phyloP scores from a whole-genome alignment of 139 green algal genomes.

The Auxenochlorella protothecoides region DNA sequence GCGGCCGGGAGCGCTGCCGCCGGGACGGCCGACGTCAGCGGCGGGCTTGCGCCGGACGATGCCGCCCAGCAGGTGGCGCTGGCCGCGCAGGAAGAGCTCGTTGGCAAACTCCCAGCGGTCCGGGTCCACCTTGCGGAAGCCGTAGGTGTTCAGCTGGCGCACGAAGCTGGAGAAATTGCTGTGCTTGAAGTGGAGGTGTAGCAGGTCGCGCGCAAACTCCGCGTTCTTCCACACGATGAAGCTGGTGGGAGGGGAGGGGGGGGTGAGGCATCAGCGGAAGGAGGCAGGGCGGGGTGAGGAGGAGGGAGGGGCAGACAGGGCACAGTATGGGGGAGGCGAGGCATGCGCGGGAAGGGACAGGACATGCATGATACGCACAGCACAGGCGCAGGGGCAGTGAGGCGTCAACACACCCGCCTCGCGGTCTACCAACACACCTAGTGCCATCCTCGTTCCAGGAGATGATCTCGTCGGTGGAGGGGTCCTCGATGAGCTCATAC shows the following conservation, averaged over 20 bases:
- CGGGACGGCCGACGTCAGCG: not conserved
- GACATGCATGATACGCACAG: not conserved
- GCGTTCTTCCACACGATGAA: conserved; percentile 87
- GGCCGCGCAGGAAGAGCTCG: conserved; percentile 71
- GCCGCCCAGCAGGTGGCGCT: conserved; percentile 57
- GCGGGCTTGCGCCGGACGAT: conserved; percentile 74
- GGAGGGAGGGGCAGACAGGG: not conserved
- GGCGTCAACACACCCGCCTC: no score
- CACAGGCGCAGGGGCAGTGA: no score
- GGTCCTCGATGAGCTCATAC: conserved; percentile 90
- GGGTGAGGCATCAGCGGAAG: not conserved
- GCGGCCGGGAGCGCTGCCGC: not conserved
- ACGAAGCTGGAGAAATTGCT: conserved; percentile 97
- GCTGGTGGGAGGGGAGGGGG: conserved; percentile 24
- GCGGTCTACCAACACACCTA: conserved; percentile 42
- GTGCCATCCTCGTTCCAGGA: conserved; percentile 73
- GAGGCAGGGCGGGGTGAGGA: not conserved
- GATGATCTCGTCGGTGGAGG: conserved; percentile 60
- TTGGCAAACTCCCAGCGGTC: conserved; percentile 98
- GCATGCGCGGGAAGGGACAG: not conserved
- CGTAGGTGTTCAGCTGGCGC: conserved; percentile 95
- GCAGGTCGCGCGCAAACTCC: conserved; percentile 81
- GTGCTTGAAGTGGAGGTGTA: conserved; percentile 93
- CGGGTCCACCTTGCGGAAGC: conserved; percentile 92
- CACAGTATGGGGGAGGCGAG: not conserved